These are phyloP conservation scores for Solanum arcanum DNA, from an alignment of 257 asterid species.

Conservation along the genomic window DNA sequence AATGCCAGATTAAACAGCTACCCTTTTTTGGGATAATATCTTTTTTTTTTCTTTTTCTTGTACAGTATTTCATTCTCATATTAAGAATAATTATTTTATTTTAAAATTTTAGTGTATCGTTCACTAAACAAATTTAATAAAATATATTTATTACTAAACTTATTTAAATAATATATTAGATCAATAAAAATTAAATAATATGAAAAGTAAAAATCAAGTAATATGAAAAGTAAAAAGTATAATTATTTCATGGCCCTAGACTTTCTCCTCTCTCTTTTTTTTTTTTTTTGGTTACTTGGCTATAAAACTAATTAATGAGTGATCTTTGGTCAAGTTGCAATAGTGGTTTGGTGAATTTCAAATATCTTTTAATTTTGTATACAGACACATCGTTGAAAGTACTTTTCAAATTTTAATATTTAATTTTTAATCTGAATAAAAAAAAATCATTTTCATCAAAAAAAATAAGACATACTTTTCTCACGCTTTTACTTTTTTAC, in stretches of 20 bases:
- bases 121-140: no score
- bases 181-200: no score
- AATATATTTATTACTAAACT: no score
- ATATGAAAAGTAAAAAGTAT: neutral
- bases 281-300: no score
- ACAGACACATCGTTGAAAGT: neutral
- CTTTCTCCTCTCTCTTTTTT: neutral
- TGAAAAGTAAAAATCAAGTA: no score
- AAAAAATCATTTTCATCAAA: neutral
- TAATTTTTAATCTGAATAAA: neutral
- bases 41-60: no score
- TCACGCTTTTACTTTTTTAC: neutral
- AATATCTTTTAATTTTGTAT: neutral
- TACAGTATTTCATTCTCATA: no score
- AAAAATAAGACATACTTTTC: neutral
- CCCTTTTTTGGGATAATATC: neutral
- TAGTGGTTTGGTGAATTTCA: neutral
- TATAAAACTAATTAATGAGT: neutral
- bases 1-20: neutral
- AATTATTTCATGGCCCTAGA: neutral
- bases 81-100: no score
- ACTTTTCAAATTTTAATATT: neutral
- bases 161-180: no score
- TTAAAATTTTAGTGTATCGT: no score
- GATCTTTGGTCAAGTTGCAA: neutral